Conservation (phyloP, 331 rosid species). For the Rosa hybrid region DNA sequence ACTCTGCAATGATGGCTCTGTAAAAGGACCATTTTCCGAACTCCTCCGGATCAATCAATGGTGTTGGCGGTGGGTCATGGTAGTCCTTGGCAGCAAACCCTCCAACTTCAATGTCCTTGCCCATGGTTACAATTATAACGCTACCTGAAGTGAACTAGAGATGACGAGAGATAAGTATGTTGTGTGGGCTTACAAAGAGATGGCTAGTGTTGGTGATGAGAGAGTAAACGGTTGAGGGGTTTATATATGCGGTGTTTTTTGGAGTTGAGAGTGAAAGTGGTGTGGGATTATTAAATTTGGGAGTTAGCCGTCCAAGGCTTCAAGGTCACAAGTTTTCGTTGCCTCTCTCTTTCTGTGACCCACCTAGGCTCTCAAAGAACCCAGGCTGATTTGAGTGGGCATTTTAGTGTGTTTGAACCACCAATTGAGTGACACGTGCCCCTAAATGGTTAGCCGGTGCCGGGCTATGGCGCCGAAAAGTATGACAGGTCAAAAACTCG, state of each 20-base stretch:
- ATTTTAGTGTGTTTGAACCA: neutral
- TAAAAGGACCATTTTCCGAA: constrained; percentile 72
- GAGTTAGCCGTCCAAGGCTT: constrained; percentile 19
- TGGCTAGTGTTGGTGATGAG: neutral
- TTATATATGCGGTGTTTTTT: neutral
- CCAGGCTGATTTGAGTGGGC: neutral
- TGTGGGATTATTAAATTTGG: constrained; percentile 6
- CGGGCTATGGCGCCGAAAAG: neutral
- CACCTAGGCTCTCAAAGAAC: neutral
- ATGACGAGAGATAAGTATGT: neutral
- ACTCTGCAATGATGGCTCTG: constrained; percentile 85
- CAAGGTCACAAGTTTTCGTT: neutral
- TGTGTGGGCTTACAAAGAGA: neutral
- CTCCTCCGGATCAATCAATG: constrained; percentile 53
- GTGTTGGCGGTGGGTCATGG: constrained; percentile 78
- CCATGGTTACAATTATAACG: constrained; percentile 34
- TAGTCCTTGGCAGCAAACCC: constrained; percentile 60
- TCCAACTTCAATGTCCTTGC: constrained; percentile 43
- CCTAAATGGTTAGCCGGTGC: no score
- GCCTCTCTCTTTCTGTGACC: neutral
- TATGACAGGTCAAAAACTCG: neutral
- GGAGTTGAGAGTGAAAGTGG: neutral
- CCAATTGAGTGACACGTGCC: constrained; percentile 1
- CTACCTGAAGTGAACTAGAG: neutral
- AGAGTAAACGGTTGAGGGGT: neutral